Percentiles rank a stretch among this genome's conserved stretches.
phyloP scores from a whole-genome alignment of 352 stramenopile species.

The Peronospora destructor region DNA sequence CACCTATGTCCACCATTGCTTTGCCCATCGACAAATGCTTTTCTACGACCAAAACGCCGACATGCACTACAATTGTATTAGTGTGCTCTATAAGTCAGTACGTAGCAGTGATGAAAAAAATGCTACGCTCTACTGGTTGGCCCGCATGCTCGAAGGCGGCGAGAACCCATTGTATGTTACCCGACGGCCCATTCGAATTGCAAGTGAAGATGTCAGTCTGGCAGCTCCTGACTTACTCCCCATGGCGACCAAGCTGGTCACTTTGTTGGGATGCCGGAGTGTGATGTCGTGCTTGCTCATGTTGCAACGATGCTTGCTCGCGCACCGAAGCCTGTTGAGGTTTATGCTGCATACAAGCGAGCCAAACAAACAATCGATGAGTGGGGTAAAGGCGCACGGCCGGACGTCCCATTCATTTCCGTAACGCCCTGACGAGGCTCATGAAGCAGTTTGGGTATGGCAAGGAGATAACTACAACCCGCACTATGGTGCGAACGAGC shows the following conservation, averaged over 20 bases:
- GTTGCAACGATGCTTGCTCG: conserved; percentile 74
- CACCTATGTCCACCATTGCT: conserved; percentile 63
- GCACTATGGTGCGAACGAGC: conserved; percentile 52
- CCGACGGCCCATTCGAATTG: conserved; percentile 75
- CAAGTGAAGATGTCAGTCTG: conserved; percentile 79
- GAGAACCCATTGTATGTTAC: conserved; percentile 82
- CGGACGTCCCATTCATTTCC: conserved; percentile 75
- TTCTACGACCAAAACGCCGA: conserved; percentile 84
- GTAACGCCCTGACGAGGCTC: conserved; percentile 73
- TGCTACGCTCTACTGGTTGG: conserved; percentile 80
- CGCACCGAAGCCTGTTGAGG: conserved; percentile 77
- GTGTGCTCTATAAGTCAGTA: conserved; percentile 80
- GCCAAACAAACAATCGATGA: conserved; percentile 58
- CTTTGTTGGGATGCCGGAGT: conserved; percentile 82
- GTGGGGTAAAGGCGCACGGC: conserved; percentile 45
- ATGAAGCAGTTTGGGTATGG: conserved; percentile 77
- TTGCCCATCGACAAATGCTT: conserved; percentile 61
- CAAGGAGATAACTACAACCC: conserved; percentile 81
- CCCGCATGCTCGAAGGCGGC: conserved; percentile 78
- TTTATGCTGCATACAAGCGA: conserved; percentile 78
- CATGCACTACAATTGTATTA: conserved; percentile 84
- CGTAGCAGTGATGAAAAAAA: conserved; percentile 79
- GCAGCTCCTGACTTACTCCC: conserved; percentile 59
- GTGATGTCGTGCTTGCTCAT: conserved; percentile 73
- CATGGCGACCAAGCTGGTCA: conserved; percentile 67